Percentiles rank a stretch among this genome's conserved stretches.
Conservation (phyloP, 345 rosid species). For the Syzygium aqueum region DNA sequence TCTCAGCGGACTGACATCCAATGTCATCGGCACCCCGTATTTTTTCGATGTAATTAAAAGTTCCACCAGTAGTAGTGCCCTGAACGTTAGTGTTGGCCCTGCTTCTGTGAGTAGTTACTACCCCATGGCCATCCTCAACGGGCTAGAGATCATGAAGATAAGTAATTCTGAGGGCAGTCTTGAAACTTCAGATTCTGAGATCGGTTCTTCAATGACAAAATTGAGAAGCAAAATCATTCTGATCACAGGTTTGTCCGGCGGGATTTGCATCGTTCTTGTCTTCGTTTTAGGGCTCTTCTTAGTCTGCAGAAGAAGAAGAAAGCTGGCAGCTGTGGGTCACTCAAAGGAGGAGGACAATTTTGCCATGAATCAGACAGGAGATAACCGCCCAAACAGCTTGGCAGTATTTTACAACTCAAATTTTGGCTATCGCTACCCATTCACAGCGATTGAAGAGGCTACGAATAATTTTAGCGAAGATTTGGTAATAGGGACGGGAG, state of each 20-base stretch:
- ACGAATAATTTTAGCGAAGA: slow-evolving; percentile 7
- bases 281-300: background rate
- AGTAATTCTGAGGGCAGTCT: slow-evolving; percentile 2
- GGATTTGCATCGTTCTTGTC: background rate
- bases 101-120: slow-evolving; percentile 4
- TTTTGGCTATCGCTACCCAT: slow-evolving; percentile 2
- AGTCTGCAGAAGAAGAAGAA: slow-evolving; percentile 4
- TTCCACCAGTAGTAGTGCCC: slow-evolving; percentile 3
- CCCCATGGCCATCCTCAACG: slow-evolving; percentile 9
- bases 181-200: background rate
- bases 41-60: slow-evolving; percentile 46
- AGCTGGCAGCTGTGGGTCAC: background rate
- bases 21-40: slow-evolving; percentile 38
- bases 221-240: background rate
- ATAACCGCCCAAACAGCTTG: background rate
- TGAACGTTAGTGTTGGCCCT: slow-evolving; percentile 59
- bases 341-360: background rate
- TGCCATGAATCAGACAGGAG: background rate
- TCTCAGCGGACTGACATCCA: slow-evolving; percentile 26
- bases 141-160: slow-evolving; percentile 14
- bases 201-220: background rate
- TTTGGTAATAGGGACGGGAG: slow-evolving; percentile 5
- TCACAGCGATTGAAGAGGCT: slow-evolving; percentile 9
- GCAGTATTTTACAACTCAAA: background rate
- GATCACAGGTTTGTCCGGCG: background rate